Evolutionary conservation across 371 early-diverging fungal genomes (phyloP), one percentile per base, ranked within the genome.

Genomic region (Mortierella polycephala): DNA sequence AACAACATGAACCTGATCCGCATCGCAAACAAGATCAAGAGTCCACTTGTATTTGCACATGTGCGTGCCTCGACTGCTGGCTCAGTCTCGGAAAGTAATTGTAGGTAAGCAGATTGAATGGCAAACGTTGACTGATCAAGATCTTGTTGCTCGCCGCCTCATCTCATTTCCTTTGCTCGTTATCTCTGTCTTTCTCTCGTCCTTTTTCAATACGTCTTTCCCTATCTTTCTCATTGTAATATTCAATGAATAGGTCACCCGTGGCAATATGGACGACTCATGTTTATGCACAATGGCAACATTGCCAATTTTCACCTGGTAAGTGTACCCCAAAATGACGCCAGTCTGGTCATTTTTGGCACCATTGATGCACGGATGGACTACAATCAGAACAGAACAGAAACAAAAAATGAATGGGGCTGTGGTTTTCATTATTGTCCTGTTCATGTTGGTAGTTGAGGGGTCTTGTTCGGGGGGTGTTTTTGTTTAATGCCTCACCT

Each of bases 201-300:
- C 30, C 30, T 30, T 30, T 30, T 4, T 30, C 30, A 30, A 30
- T 30, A 30, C 30, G 14, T 23, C 10, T 16, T 54, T 50, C 1
- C 5, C 9, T 57, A 44, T 41, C 6, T 37, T n/a, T 42, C 16
- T 42, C 44, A 16, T 9, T 57, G 18, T 12, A 10, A 46, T 21
- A 12, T 12, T 30, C 10, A 42, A 16, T 47, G 23, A 40, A 51
- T 64, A 84, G 84, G 84, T 67, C 92, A 92, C 67, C 92, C 92
- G 21, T 92, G 90, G 90, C 82, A 87, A 82, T 89, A 85, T 69
- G 94, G 93, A 30, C 85, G 88, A 50, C 83, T 95, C 20, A 93
- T 95, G 94, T 95, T 92, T 88, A 95, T 95, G 95, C 95, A 95
- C 84, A 94, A 95, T 81, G 95, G 95, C 50, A 84, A 87, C 69